Evolutionary conservation across 805 yeast genomes (phyloP).

Genomic region (Kluyveromyces siamensis): DNA sequence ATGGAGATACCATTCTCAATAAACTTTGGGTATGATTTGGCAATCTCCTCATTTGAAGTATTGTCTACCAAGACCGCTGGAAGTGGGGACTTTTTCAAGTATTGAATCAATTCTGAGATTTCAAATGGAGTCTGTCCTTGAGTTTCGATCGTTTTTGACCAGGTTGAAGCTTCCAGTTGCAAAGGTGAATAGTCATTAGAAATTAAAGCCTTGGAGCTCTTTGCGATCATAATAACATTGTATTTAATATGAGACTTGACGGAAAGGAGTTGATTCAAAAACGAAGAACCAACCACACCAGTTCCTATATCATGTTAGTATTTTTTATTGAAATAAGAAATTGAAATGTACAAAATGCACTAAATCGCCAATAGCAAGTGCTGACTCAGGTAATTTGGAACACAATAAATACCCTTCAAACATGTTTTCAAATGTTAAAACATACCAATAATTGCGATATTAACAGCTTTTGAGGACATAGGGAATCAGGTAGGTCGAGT

Average conservation of each 20-base stretch:
- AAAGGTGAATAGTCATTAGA: conserved; percentile 66
- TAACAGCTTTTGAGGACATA: conserved; percentile 45
- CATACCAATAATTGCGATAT: conserved; percentile 62
- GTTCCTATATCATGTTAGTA: conserved; percentile 39
- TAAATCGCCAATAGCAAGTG: too few relatives aligned
- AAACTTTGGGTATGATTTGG: conserved; percentile 68
- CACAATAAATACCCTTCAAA: too few relatives aligned
- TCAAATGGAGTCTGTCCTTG: conserved; percentile 40
- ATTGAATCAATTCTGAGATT: conserved; percentile 50
- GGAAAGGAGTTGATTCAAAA: conserved; percentile 67
- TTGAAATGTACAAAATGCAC: background rate
- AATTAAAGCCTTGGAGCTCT: conserved; percentile 59
- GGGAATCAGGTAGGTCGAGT: background rate
- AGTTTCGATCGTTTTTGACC: conserved; percentile 42
- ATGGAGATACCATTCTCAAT: conserved; percentile 74
- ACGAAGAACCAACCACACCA: conserved; percentile 93
- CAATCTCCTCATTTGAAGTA: conserved; percentile 77
- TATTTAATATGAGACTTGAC: conserved; percentile 55
- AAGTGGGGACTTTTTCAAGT: conserved; percentile 50
- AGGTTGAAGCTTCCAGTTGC: conserved; percentile 40
- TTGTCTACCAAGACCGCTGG: conserved; percentile 90
- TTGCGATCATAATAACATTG: conserved; percentile 75
- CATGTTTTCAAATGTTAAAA: background rate
- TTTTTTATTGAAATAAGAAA: too few relatives aligned
- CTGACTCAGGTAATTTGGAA: too few relatives aligned